These are phyloP conservation scores for Chlorella sp. DNA, from an alignment of 139 green algal genomes.

Conservation along the genomic window DNA sequence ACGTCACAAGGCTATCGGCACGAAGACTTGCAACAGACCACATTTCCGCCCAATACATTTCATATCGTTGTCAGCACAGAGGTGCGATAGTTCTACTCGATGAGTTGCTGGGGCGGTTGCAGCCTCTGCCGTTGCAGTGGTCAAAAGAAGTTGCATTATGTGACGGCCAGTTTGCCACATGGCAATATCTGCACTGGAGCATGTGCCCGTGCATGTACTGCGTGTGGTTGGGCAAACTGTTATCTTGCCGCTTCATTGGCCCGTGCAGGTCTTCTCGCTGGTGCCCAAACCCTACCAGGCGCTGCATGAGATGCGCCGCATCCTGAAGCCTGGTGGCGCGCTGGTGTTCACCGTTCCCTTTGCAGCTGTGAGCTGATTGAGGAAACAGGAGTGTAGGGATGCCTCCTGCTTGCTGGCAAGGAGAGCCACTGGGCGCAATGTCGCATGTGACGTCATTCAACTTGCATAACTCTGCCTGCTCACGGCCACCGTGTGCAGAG, in stretches of 20 bases:
- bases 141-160: too few species aligned
- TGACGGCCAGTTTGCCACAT: too few species aligned
- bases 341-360: constrained; percentile 32
- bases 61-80: constrained; percentile 20
- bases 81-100: not conserved
- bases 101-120: too few species aligned
- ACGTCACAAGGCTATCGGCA: not conserved
- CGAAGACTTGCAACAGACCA: constrained; percentile 30
- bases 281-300: constrained; percentile 23
- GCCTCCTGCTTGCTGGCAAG: too few species aligned
- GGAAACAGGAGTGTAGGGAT: not conserved
- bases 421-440: too few species aligned
- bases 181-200: too few species aligned
- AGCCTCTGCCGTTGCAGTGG: too few species aligned
- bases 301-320: constrained; percentile 9
- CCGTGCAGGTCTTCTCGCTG: constrained; percentile 5
- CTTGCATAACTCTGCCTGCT: not conserved
- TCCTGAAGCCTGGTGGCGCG: constrained; percentile 27
- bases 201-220: too few species aligned
- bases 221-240: too few species aligned
- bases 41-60: constrained; percentile 6
- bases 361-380: not conserved
- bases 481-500: not conserved
- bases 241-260: not conserved
- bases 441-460: not conserved